Percentiles rank a stretch among this genome's conserved stretches.
Conservation (phyloP, 2,329 filamentous ascomycete species). For the Herpotrichia juniperi region DNA sequence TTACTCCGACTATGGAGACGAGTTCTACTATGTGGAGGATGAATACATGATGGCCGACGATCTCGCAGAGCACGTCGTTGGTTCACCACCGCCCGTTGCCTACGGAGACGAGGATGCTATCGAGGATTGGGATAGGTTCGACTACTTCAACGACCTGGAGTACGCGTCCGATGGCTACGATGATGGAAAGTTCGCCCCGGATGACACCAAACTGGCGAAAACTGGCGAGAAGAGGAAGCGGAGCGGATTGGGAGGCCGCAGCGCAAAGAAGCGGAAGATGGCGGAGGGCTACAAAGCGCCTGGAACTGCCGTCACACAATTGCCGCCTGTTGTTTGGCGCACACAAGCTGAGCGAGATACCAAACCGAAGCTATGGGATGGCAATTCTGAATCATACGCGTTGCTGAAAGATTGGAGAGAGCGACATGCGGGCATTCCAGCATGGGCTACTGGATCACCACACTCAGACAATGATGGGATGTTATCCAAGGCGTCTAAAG, state of each 20-base stretch:
- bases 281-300: conserved; percentile 4
- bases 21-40: conserved; percentile 57
- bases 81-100: conserved; percentile 47
- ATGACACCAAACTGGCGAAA: conserved; percentile 24
- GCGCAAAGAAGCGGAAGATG: conserved; percentile 34
- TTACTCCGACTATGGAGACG: conserved; percentile 46
- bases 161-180: conserved; percentile 56
- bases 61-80: conserved; percentile 54
- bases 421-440: conserved; percentile 38
- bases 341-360: conserved; percentile 29
- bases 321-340: conserved; percentile 43
- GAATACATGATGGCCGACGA: conserved; percentile 53
- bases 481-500: conserved; percentile 7
- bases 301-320: conserved; percentile 16
- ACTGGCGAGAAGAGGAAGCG: conserved; percentile 40
- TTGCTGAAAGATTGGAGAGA: conserved; percentile 54
- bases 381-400: conserved; percentile 41
- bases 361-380: conserved; percentile 29
- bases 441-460: conserved; percentile 28
- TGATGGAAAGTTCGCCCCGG: conserved; percentile 43
- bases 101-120: conserved; percentile 38
- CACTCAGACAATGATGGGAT: conserved; percentile 14
- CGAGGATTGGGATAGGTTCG: conserved; percentile 54
- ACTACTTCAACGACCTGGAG: conserved; percentile 56
- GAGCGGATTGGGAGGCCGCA: conserved; percentile 12